Base-by-base conservation (phyloP, 1,284 basidiomycete species). In the Ganoderma leucocontextum region DNA sequence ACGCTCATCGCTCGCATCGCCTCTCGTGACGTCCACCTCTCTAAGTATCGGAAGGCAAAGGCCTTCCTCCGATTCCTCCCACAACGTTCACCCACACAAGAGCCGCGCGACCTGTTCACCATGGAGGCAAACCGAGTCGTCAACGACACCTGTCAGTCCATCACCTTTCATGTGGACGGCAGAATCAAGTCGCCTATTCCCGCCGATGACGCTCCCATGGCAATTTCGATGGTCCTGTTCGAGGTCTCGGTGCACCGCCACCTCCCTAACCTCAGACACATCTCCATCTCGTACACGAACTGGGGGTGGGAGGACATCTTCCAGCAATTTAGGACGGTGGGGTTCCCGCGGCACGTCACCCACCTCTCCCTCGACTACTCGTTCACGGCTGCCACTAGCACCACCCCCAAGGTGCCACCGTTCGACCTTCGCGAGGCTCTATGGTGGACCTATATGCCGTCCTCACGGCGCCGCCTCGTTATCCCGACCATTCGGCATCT, bases 301-400 rank as follows among this genome's bases (percentile, higher is more conserved):
- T 79, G 78, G 75, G 75, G 76, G 25, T 80, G 77, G 74, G 77
- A 77, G 64, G 77, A 80, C 73, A 62, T 81, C n/a, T 80, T 81
- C 73, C 75, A 78, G 49, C 76, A 79, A 36, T 73, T 75, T 53
- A 75, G 76, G 53, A 64, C 79, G 17, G 39, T 72, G 2, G 65
- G 75, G 29, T 74, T 82, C 47, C 82, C 81, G 2, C 9, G 42
- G 25, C 79, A 80, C 60, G 77, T 80, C 39, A 77, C 72, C 19
- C 70, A 75, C 59, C 75, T 82, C 29, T 75, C 78, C 39, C 61
- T 82, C 47, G 67, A 67, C 22, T 82, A 78, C 72, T 38, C 69
- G n/a, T 76, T 74, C 72, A 70, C 63, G 60, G 61, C 58, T 17
- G 61, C 52, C 7, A 66, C 69, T 67, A 19, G 52, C 63, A 10